These are phyloP conservation scores for Fusarium miscanthi DNA, from an alignment of 2,329 filamentous ascomycete species.

Conservation along the genomic window DNA sequence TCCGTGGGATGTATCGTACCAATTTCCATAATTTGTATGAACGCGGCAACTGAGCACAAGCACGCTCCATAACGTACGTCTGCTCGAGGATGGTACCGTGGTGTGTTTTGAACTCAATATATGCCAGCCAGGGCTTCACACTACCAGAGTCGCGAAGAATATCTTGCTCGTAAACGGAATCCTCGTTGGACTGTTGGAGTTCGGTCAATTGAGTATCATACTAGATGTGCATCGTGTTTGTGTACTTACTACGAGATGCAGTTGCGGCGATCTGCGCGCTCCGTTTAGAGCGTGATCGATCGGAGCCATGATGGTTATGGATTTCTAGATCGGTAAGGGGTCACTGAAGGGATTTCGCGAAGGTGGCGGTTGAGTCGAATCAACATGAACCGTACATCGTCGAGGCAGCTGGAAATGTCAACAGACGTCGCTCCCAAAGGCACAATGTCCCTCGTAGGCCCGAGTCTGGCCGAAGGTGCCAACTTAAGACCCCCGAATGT, in stretches of 20 bases:
- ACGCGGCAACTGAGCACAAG: conserved; percentile 87
- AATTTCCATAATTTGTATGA: conserved; percentile 99
- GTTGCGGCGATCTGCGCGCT: conserved; percentile 58
- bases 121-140: conserved; percentile 94
- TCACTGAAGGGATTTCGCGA: background rate
- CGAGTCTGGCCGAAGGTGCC: conserved; percentile 5
- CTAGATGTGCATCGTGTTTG: background rate
- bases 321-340: background rate
- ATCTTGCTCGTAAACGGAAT: conserved; percentile 96
- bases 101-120: conserved; percentile 89
- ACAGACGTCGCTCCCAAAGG: background rate
- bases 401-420: conserved; percentile 15
- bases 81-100: conserved; percentile 89
- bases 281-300: conserved; percentile 45
- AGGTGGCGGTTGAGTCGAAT: conserved; percentile 24
- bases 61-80: conserved; percentile 87
- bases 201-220: conserved; percentile 45
- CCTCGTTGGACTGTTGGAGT: conserved; percentile 76
- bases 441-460: background rate
- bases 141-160: conserved; percentile 85
- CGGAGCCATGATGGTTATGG: conserved; percentile 37
- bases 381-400: conserved; percentile 42
- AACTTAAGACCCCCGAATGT: background rate
- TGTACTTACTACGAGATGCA: conserved; percentile 61
- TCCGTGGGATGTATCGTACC: conserved; percentile 55